Evolutionary conservation across 306 rosid species (phyloP).

Genomic region (peach (Prunus persica)): DNA sequence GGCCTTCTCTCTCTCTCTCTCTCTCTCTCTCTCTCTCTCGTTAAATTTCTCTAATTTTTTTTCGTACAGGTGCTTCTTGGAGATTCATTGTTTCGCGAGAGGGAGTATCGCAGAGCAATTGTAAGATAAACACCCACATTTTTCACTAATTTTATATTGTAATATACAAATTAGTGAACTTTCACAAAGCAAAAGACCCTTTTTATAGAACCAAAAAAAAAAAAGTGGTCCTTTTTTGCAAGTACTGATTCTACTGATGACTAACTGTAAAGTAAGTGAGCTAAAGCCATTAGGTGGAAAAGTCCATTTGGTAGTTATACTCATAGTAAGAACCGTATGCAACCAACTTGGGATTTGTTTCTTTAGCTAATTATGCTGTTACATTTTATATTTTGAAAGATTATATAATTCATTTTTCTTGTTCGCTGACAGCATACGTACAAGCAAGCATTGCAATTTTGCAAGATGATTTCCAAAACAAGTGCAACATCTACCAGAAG

Average conservation of each 20-base stretch:
- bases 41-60: neutral
- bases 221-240: neutral
- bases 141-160: neutral
- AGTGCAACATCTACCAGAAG: slow-evolving; percentile 54
- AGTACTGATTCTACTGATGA: neutral
- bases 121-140: slow-evolving; percentile 41
- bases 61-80: slow-evolving; percentile 69
- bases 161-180: neutral
- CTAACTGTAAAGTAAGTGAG: neutral
- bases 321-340: neutral
- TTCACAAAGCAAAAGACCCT: neutral
- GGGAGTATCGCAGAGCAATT: slow-evolving; percentile 87
- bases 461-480: slow-evolving; percentile 77
- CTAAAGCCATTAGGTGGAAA: neutral
- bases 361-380: neutral
- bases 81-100: slow-evolving; percentile 72
- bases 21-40: slow-evolving; percentile 17
- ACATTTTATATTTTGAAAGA: neutral
- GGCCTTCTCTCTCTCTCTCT: neutral
- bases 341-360: neutral
- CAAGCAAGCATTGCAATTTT: slow-evolving; percentile 83
- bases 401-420: slow-evolving; percentile 5
- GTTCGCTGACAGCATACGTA: slow-evolving; percentile 63
- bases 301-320: neutral
- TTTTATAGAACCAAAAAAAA: neutral